Conservation (phyloP, 106 monocot genomes). For the Ottelia alismoides region DNA sequence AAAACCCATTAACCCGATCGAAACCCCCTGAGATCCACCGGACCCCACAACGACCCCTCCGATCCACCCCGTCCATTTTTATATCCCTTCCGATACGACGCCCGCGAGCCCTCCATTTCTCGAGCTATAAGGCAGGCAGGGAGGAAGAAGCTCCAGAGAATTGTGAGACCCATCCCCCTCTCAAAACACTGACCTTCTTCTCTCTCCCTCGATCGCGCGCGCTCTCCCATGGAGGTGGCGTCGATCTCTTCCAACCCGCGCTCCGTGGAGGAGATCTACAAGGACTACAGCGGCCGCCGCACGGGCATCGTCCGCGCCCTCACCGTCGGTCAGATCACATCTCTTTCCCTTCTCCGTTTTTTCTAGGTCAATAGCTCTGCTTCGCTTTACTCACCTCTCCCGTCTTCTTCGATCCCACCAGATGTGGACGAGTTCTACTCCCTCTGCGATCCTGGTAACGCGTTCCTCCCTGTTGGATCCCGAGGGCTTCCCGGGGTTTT, state of each 20-base stretch:
- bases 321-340: constrained; percentile 25
- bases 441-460: constrained; percentile 78
- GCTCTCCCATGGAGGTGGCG: constrained; percentile 9
- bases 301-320: constrained; percentile 71
- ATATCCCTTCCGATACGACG: too few relatives aligned
- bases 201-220: too few relatives aligned
- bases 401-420: constrained; percentile 9
- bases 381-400: not conserved
- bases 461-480: not conserved
- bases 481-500: too few relatives aligned
- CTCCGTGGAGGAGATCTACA: constrained; percentile 90
- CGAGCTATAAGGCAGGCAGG: constrained; percentile 1
- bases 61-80: too few relatives aligned
- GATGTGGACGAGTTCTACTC: constrained; percentile 83
- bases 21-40: too few relatives aligned
- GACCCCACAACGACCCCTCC: too few relatives aligned
- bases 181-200: too few relatives aligned
- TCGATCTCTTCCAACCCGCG: constrained; percentile 52
- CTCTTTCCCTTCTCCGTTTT: not conserved
- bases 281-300: constrained; percentile 62
- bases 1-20: too few relatives aligned
- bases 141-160: not conserved
- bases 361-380: not conserved
- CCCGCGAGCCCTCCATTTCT: too few relatives aligned
- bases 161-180: not conserved